These are phyloP conservation scores for Podospora pseudopauciseta DNA, from an alignment of 495 filamentous ascomycete genomes.

Conservation along the genomic window DNA sequence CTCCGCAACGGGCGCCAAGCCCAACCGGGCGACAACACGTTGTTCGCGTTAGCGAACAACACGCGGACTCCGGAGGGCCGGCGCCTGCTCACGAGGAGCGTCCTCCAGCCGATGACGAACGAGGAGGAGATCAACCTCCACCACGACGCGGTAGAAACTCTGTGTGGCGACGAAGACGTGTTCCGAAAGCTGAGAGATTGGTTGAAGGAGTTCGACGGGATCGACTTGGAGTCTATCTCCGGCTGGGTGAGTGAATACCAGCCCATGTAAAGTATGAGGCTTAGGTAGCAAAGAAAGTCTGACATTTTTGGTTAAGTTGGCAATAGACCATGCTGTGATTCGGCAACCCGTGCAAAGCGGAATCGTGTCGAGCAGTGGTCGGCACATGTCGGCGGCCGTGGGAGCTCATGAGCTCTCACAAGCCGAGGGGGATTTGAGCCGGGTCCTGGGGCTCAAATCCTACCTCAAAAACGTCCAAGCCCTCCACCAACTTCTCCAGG, in stretches of 20 bases:
- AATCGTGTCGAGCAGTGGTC: neutral
- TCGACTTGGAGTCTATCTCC: constrained; percentile 25
- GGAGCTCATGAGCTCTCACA: neutral
- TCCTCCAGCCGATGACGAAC: constrained; percentile 87
- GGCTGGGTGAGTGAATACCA: constrained; percentile 18
- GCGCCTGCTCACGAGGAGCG: constrained; percentile 71
- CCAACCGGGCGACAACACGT: constrained; percentile 66
- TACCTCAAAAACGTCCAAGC: neutral
- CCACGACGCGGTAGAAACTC: constrained; percentile 80
- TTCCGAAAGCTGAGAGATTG: constrained; percentile 72
- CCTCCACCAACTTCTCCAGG: neutral
- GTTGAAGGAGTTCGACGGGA: constrained; percentile 26
- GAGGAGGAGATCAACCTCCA: constrained; percentile 56
- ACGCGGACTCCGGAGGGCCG: constrained; percentile 86
- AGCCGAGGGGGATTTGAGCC: neutral
- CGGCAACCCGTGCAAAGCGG: neutral
- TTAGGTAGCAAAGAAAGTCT: neutral
- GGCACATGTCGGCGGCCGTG: neutral
- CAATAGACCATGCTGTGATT: neutral
- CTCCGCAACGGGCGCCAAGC: constrained; percentile 77
- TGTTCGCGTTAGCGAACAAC: constrained; percentile 81
- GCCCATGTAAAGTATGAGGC: too few relatives aligned
- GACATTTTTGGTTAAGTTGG: neutral
- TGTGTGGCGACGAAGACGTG: constrained; percentile 81
- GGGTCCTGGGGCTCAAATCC: neutral